These are phyloP conservation scores for Mrakia hoshinonis DNA, from an alignment of 768 basidiomycete genomes.

Conservation along the genomic window DNA sequence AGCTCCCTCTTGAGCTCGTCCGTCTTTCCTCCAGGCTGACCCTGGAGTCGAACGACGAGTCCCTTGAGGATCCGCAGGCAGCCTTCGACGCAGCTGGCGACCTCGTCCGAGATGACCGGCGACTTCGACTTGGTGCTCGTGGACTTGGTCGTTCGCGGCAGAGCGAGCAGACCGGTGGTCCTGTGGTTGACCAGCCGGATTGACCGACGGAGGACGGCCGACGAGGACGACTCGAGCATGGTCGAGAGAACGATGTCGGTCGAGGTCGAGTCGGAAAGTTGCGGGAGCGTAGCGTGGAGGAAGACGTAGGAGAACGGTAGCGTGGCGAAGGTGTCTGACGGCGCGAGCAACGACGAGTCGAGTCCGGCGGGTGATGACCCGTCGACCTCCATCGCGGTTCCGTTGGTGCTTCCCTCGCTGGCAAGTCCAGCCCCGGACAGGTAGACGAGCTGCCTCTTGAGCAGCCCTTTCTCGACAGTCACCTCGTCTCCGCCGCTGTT, in stretches of 20 bases:
- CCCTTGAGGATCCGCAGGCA: conserved; percentile 8
- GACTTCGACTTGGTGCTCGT: neutral
- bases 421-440: conserved; percentile 3
- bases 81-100: neutral
- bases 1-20: conserved; percentile 5
- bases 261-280: neutral
- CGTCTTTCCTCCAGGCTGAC: neutral
- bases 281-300: conserved; percentile 1
- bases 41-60: neutral
- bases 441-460: conserved; percentile 14
- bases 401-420: conserved; percentile 1
- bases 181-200: conserved; percentile 11
- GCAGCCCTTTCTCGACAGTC: neutral
- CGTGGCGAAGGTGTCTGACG: neutral
- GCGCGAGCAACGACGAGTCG: neutral
- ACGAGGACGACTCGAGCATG: neutral
- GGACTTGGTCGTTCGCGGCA: neutral
- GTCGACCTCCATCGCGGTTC: conserved; percentile 4
- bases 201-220: conserved; percentile 1
- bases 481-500: conserved; percentile 12
- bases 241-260: neutral
- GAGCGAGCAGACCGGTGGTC: conserved; percentile 2
- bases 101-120: conserved; percentile 1
- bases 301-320: conserved; percentile 7
- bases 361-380: neutral